A percentile compares a stretch with the other conserved stretches of the same genome.
Conservation (phyloP, 2,329 filamentous ascomycete species). For the Aurifilum marmelostoma region DNA sequence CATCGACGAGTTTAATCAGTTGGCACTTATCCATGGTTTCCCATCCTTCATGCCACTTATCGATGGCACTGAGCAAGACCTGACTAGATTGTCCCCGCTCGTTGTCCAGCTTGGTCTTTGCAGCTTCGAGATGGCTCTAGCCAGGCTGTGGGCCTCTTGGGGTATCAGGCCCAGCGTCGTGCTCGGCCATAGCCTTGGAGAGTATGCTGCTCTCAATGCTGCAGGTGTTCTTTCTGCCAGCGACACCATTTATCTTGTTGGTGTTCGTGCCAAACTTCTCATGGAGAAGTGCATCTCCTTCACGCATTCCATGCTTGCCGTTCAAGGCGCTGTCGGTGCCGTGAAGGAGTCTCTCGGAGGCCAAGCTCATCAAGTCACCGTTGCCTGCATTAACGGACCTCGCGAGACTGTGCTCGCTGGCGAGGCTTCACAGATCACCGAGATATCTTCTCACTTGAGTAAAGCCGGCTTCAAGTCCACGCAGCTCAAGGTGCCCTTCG, state of each 20-base stretch:
- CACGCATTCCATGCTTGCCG: conserved; percentile 63
- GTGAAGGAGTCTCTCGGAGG: conserved; percentile 56
- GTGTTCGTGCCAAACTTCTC: conserved; percentile 66
- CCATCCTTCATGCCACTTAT: conserved; percentile 60
- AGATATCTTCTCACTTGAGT: conserved; percentile 45
- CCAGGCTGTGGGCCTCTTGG: conserved; percentile 59
- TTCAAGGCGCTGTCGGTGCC: conserved; percentile 52
- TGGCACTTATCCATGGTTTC: conserved; percentile 54
- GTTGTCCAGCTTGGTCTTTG: conserved; percentile 58
- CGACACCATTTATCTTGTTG: conserved; percentile 74
- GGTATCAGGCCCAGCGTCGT: conserved; percentile 53
- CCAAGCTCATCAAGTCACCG: conserved; percentile 45
- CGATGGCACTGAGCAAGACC: conserved; percentile 48
- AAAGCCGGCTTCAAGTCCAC: conserved; percentile 46
- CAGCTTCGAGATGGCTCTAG: conserved; percentile 61
- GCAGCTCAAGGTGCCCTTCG: conserved; percentile 54
- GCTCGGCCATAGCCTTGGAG: conserved; percentile 65
- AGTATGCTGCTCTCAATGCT: conserved; percentile 71
- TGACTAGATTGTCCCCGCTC: conserved; percentile 52
- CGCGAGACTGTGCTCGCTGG: conserved; percentile 73
- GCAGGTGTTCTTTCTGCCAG: conserved; percentile 72
- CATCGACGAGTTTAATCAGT: conserved; percentile 60
- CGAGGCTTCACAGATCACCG: conserved; percentile 44
- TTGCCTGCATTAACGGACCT: conserved; percentile 77
- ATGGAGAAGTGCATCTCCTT: conserved; percentile 66